These are phyloP conservation scores for Yamadazyma diospyri DNA, from an alignment of 1,139 yeast species.

Conservation along the genomic window DNA sequence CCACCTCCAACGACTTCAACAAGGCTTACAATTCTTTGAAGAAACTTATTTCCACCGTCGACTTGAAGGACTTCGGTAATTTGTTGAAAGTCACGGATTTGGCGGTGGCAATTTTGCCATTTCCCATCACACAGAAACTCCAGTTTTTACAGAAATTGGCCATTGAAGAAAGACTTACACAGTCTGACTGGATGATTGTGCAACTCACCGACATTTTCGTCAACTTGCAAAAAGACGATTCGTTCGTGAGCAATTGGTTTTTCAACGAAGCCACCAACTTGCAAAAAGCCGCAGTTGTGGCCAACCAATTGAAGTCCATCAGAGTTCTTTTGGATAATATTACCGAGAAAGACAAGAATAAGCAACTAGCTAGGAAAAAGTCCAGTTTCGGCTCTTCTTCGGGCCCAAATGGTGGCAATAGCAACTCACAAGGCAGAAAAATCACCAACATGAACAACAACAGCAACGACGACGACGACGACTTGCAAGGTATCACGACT, in stretches of 20 bases:
- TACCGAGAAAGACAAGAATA: constrained; percentile 24
- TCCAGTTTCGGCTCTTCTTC: background rate
- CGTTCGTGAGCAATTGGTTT: constrained; percentile 44
- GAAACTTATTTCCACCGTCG: constrained; percentile 23
- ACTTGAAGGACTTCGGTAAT: constrained; percentile 21
- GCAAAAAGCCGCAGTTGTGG: constrained; percentile 57
- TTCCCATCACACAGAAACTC: constrained; percentile 46
- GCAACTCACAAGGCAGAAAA: constrained; percentile 9
- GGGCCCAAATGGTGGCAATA: background rate
- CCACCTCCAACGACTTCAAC: constrained; percentile 43
- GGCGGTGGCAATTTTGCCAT: constrained; percentile 58
- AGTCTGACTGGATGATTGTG: constrained; percentile 29
- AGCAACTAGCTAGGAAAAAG: constrained; percentile 18
- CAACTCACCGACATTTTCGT: constrained; percentile 35
- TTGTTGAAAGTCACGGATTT: constrained; percentile 46
- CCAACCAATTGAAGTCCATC: constrained; percentile 57
- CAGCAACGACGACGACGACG: constrained; percentile 44
- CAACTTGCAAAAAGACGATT: constrained; percentile 29
- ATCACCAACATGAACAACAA: constrained; percentile 19
- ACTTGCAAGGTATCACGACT: constrained; percentile 38
- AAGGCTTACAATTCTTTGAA: constrained; percentile 40
- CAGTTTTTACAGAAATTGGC: constrained; percentile 35
- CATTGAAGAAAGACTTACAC: constrained; percentile 29
- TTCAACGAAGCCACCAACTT: constrained; percentile 47
- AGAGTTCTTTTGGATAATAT: constrained; percentile 53